A percentile compares a stretch with the other conserved stretches of the same genome.
These are phyloP conservation scores for Fomitopsis betulina DNA, from an alignment of 1,284 basidiomycete genomes.

Conservation along the genomic window DNA sequence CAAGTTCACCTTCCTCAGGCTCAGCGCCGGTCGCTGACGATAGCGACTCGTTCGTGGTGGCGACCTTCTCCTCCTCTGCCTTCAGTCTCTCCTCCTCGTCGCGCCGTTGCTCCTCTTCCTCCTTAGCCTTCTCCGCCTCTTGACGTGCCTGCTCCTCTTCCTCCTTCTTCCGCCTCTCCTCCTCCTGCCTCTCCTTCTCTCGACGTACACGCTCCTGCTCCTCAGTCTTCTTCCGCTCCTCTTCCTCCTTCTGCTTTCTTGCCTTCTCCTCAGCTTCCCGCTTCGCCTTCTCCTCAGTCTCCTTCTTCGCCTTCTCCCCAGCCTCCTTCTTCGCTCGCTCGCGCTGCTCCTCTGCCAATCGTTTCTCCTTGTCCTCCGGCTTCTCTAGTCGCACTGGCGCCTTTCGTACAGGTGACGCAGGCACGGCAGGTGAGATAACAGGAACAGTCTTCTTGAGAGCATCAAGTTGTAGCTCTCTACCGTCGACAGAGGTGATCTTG, in stretches of 20 bases:
- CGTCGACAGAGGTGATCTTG: slow-evolving; percentile 52
- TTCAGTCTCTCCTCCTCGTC: slow-evolving; percentile 27
- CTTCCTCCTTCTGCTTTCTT: slow-evolving; percentile 27
- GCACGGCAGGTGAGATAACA: slow-evolving; percentile 37
- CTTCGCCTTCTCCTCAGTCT: slow-evolving; percentile 20
- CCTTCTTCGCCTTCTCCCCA: slow-evolving; percentile 25
- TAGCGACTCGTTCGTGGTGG: slow-evolving; percentile 25
- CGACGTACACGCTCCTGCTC: slow-evolving; percentile 34
- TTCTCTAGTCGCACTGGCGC: slow-evolving; percentile 38
- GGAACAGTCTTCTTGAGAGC: slow-evolving; percentile 24
- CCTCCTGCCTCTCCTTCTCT: slow-evolving; percentile 37
- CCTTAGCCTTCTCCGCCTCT: slow-evolving; percentile 29
- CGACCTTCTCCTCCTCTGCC: slow-evolving; percentile 25
- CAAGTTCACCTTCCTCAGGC: slow-evolving; percentile 35
- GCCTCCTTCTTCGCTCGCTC: slow-evolving; percentile 36
- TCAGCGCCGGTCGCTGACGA: slow-evolving; percentile 24
- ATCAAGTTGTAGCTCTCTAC: slow-evolving; percentile 55
- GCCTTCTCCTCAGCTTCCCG: slow-evolving; percentile 17
- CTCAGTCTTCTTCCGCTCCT: slow-evolving; percentile 29
- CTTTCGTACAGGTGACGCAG: slow-evolving; percentile 37
- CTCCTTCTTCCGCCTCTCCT: slow-evolving; percentile 29
- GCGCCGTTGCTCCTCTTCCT: slow-evolving; percentile 32
- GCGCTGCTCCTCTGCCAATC: slow-evolving; percentile 45
- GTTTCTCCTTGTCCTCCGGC: slow-evolving; percentile 43
- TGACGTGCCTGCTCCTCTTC: slow-evolving; percentile 22